These are phyloP conservation scores for Xylariomycetidae sp. DNA, from an alignment of 2,329 filamentous ascomycete genomes.

Conservation along the genomic window DNA sequence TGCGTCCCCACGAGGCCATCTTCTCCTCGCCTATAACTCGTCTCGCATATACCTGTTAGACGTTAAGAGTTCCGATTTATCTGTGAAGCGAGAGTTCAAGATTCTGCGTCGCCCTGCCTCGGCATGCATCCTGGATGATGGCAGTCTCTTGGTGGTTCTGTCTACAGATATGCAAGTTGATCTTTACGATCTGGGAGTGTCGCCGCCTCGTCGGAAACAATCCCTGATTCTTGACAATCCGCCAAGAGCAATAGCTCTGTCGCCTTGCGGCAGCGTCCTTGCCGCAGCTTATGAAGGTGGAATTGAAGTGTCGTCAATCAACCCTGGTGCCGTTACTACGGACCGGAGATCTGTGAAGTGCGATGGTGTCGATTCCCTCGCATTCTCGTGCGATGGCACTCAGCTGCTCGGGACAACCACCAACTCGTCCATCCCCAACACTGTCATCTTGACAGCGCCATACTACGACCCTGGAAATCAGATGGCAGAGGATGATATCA, in stretches of 20 bases:
- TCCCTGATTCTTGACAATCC: conserved; percentile 73
- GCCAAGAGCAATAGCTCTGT: conserved; percentile 72
- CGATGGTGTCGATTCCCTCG: conserved; percentile 64
- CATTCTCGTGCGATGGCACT: conserved; percentile 72
- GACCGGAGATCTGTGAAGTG: conserved; percentile 74
- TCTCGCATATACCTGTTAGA: conserved; percentile 78
- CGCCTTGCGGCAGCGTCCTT: conserved; percentile 73
- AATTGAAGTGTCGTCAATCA: conserved; percentile 80
- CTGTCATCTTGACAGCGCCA: conserved; percentile 72
- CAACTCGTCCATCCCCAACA: conserved; percentile 57
- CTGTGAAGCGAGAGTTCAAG: conserved; percentile 72
- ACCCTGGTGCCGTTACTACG: conserved; percentile 54
- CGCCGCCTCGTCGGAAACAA: conserved; percentile 63
- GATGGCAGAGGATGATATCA: conserved; percentile 60
- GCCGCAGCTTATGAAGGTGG: conserved; percentile 81
- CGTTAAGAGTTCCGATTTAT: conserved; percentile 51
- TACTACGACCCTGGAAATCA: conserved; percentile 69
- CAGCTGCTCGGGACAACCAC: conserved; percentile 72
- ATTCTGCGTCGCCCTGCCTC: conserved; percentile 69
- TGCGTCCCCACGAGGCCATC: conserved; percentile 68
- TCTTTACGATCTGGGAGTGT: conserved; percentile 65
- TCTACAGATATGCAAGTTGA: conserved; percentile 81
- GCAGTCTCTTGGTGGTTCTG: conserved; percentile 68
- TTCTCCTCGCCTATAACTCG: conserved; percentile 76
- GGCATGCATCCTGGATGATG: conserved; percentile 74